Percentiles rank a stretch among this genome's conserved stretches.
These are phyloP conservation scores for Pigoraptor vietnamica DNA, from an alignment of 78 protist genomes.

Conservation along the genomic window DNA sequence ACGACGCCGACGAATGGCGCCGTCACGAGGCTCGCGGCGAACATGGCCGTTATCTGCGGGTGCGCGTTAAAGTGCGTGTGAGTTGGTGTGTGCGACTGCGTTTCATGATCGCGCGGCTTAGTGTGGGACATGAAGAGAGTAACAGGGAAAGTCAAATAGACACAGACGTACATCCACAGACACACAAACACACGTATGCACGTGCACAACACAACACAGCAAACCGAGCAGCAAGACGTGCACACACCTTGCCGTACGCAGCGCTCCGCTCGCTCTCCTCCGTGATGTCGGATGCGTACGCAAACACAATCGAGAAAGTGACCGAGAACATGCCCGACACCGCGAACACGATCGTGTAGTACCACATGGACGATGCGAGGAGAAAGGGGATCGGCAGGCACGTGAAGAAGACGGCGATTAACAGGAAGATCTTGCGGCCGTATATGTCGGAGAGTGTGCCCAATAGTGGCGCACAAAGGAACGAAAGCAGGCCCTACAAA, in stretches of 20 bases:
- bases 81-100: neutral
- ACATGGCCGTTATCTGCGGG: neutral
- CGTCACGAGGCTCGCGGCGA: neutral
- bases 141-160: neutral
- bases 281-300: conserved; percentile 3
- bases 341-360: neutral
- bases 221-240: neutral
- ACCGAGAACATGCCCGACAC: conserved; percentile 10
- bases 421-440: conserved; percentile 1
- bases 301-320: conserved; percentile 14
- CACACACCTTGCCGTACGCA: neutral
- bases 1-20: neutral
- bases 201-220: too few relatives aligned
- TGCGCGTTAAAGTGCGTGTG: neutral
- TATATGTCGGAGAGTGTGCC: neutral
- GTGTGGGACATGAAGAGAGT: too few relatives aligned
- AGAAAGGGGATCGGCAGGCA: neutral
- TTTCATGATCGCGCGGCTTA: too few relatives aligned
- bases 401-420: neutral
- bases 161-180: neutral
- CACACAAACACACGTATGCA: too few relatives aligned
- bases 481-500: neutral
- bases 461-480: neutral
- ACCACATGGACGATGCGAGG: neutral
- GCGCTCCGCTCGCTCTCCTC: neutral